Evolutionary conservation across 1,284 basidiomycete genomes (phyloP).

Genomic region (Irpex sp.): DNA sequence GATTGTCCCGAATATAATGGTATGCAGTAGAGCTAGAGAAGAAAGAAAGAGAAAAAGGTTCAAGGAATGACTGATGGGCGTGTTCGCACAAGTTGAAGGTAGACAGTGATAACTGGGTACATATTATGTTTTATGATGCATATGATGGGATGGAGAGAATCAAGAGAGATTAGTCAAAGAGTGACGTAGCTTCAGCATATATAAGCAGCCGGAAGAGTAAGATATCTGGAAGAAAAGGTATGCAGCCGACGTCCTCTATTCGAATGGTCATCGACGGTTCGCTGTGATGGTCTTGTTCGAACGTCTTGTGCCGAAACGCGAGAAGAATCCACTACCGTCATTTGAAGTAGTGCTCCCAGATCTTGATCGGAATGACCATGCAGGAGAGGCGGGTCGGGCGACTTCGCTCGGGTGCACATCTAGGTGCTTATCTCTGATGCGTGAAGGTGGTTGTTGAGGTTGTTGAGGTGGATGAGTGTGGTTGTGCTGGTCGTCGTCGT

Average conservation of each 20-base stretch:
- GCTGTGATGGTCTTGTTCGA: slow-evolving; percentile 44
- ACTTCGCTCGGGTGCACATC: slow-evolving; percentile 46
- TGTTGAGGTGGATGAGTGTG: slow-evolving; percentile 28
- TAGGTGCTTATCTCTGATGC: slow-evolving; percentile 36
- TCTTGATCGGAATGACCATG: slow-evolving; percentile 78
- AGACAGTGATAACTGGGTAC: slow-evolving; percentile 3
- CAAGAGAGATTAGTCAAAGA: slow-evolving; percentile 6
- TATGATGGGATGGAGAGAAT: not conserved
- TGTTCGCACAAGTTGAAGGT: slow-evolving; percentile 7
- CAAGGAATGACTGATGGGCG: slow-evolving; percentile 6
- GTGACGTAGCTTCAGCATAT: slow-evolving; percentile 10
- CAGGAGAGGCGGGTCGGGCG: slow-evolving; percentile 65
- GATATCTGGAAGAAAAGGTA: slow-evolving; percentile 3
- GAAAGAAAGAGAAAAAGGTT: not conserved
- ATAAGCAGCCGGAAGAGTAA: not conserved
- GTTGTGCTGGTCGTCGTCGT: slow-evolving; percentile 37
- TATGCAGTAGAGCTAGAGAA: slow-evolving; percentile 1
- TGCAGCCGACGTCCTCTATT: not conserved
- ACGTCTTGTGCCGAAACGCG: slow-evolving; percentile 68
- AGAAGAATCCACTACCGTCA: slow-evolving; percentile 61
- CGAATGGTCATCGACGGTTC: slow-evolving; percentile 1
- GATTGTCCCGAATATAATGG: slow-evolving; percentile 2
- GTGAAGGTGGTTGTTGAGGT: slow-evolving; percentile 17
- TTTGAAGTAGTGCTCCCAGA: slow-evolving; percentile 66
- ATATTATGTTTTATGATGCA: slow-evolving; percentile 5